Evolutionary conservation across 371 early-diverging fungal genomes (phyloP).

Genomic region (Syncephalastrum sp.): DNA sequence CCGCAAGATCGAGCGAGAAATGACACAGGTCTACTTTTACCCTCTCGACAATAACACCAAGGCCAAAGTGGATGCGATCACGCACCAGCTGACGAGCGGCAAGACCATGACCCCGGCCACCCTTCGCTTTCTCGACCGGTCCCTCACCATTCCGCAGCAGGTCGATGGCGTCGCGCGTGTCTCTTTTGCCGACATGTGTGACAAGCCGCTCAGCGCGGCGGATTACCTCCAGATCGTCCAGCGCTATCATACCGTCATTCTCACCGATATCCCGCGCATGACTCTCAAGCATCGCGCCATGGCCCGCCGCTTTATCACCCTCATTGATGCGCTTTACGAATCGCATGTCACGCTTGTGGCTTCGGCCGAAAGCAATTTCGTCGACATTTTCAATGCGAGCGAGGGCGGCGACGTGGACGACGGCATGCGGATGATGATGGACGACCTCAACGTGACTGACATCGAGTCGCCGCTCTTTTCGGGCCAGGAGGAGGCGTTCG

Average conservation of each 20-base stretch:
- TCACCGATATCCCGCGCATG: conserved; percentile 90
- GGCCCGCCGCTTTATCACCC: conserved; percentile 90
- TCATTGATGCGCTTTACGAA: conserved; percentile 94
- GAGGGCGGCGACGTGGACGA: conserved; percentile 37
- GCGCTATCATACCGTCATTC: conserved; percentile 70
- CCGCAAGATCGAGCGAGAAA: conserved; percentile 62
- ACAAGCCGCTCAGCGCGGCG: conserved; percentile 79
- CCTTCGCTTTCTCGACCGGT: conserved; percentile 75
- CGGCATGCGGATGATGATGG: conserved; percentile 40
- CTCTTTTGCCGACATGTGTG: conserved; percentile 82
- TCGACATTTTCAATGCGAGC: conserved; percentile 67
- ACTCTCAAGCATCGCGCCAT: conserved; percentile 77
- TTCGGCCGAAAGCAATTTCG: conserved; percentile 68
- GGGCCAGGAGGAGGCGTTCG: conserved; percentile 94
- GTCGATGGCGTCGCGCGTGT: conserved; percentile 73
- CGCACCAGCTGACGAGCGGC: conserved; percentile 29
- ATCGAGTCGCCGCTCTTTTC: conserved; percentile 70
- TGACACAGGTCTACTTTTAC: conserved; percentile 57
- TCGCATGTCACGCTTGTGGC: conserved; percentile 61
- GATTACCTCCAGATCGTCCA: conserved; percentile 86
- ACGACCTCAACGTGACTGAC: conserved; percentile 42
- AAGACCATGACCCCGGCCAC: conserved; percentile 36
- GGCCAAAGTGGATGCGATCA: conserved; percentile 37
- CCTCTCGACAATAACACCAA: conserved; percentile 57
- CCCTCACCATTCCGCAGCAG: conserved; percentile 61